Evolutionary conservation across 768 basidiomycete species (phyloP).

Genomic region (Inosperma sp.): DNA sequence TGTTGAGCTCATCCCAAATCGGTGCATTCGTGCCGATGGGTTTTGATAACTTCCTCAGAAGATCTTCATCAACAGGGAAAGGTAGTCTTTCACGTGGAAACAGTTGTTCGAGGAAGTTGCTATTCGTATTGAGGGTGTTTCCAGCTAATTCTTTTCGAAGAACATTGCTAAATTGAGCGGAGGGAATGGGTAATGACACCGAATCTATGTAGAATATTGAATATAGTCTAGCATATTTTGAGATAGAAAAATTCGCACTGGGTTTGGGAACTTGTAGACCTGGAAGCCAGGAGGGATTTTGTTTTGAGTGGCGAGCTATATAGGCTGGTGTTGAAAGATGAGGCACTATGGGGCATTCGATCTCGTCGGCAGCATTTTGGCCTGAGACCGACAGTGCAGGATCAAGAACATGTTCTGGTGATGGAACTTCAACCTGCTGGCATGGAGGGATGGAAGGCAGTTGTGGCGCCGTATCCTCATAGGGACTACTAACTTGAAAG

Average conservation of each 20-base stretch:
- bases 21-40: not conserved
- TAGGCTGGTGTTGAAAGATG: too few relatives aligned
- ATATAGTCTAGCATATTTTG: not conserved
- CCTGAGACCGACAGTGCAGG: too few relatives aligned
- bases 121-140: not conserved
- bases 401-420: too few relatives aligned
- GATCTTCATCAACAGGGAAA: not conserved
- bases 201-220: not conserved
- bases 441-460: too few relatives aligned
- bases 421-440: too few relatives aligned
- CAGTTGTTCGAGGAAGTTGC: not conserved
- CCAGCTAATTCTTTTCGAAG: not conserved
- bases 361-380: too few relatives aligned
- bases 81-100: slow-evolving; percentile 1
- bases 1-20: not conserved
- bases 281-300: too few relatives aligned
- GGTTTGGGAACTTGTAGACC: not conserved
- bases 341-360: too few relatives aligned
- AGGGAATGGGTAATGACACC: not conserved
- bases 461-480: too few relatives aligned
- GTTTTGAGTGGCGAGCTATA: too few relatives aligned
- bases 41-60: not conserved
- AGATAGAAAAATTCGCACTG: not conserved
- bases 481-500: too few relatives aligned
- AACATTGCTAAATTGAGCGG: not conserved